phyloP scores from a whole-genome alignment of 106 monocot genomes.

The Dendrobium nobile region DNA sequence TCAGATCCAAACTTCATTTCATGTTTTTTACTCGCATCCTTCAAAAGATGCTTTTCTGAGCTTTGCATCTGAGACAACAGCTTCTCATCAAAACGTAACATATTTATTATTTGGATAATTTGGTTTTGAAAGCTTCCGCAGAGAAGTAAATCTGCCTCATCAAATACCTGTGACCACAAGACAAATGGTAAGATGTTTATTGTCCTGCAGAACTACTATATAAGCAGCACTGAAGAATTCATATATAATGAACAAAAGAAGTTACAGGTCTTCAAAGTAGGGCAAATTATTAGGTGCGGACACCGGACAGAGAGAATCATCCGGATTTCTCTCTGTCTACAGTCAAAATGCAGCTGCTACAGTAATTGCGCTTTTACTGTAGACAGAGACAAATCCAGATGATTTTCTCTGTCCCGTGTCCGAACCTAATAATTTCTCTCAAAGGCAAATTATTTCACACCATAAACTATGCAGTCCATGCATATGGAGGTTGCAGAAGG shows the following conservation, averaged over 20 bases:
- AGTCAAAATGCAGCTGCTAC: too few species aligned
- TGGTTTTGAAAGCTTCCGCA: constrained; percentile 97
- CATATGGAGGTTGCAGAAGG: neutral
- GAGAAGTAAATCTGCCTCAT: constrained; percentile 99
- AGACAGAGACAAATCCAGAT: too few species aligned
- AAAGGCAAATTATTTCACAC: neutral
- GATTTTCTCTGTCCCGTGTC: too few species aligned
- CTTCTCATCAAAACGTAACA: constrained; percentile 94
- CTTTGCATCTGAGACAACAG: constrained; percentile 42
- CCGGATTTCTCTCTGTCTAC: too few species aligned
- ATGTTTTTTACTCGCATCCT: constrained; percentile 12
- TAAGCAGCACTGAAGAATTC: neutral
- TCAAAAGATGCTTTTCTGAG: constrained; percentile 10
- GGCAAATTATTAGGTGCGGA: too few species aligned
- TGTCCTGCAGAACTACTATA: neutral
- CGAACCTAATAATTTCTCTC: too few species aligned
- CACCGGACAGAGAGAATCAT: too few species aligned
- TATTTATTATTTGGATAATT: constrained; percentile 79
- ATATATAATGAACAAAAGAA: neutral
- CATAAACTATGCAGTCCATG: neutral
- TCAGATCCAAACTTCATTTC: constrained; percentile 12
- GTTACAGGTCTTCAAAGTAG: neutral
- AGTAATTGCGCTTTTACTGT: too few species aligned
- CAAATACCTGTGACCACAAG: constrained; percentile 62
- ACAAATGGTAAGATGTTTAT: neutral